Conservation (phyloP, 2,329 filamentous ascomycete species). For the Davidsoniella neocaledoniae region DNA sequence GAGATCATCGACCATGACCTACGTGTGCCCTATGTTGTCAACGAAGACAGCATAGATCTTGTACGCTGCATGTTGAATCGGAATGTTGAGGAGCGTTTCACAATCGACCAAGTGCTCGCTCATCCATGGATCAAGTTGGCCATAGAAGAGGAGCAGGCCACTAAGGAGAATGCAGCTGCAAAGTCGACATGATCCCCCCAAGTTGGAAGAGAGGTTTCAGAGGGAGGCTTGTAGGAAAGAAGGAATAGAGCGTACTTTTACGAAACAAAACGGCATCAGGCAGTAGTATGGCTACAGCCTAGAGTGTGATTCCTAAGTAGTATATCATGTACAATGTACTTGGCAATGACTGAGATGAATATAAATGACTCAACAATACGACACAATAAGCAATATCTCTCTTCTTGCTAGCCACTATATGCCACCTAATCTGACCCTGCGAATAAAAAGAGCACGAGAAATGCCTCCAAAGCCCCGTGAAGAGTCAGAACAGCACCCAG, state of each 20-base stretch:
- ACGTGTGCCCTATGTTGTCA: conserved; percentile 73
- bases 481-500: too few species aligned
- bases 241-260: neutral
- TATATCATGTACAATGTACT: too few species aligned
- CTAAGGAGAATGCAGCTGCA: neutral
- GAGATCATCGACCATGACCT: conserved; percentile 98
- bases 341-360: neutral
- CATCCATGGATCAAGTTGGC: conserved; percentile 57
- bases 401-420: too few species aligned
- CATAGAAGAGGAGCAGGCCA: conserved; percentile 8
- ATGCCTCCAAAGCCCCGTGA: too few species aligned
- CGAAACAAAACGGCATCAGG: neutral
- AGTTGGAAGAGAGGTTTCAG: neutral
- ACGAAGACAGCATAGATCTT: conserved; percentile 82
- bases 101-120: conserved; percentile 74
- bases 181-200: neutral
- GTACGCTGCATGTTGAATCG: conserved; percentile 85
- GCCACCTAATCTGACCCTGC: too few species aligned
- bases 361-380: neutral
- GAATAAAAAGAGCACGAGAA: too few species aligned
- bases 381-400: too few species aligned
- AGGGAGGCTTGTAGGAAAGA: neutral
- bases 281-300: too few species aligned
- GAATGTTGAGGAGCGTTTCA: conserved; percentile 64
- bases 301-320: too few species aligned